phyloP scores from a whole-genome alignment of 2,329 filamentous ascomycete species.

The Hymenotorrendiella dingleyae region DNA sequence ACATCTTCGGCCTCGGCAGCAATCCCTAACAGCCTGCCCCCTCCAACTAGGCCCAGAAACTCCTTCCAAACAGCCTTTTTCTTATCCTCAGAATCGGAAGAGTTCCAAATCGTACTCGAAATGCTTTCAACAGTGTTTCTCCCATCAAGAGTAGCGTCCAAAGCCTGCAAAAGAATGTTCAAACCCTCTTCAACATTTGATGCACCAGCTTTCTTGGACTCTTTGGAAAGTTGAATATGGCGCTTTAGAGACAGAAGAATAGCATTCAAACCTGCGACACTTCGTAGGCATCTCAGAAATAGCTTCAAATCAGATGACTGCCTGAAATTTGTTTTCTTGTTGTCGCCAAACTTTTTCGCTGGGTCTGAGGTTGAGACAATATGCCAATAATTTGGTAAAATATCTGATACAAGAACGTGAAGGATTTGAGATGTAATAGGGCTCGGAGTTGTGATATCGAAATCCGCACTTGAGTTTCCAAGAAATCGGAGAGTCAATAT shows the following conservation, averaged over 20 bases:
- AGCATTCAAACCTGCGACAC: conserved; percentile 72
- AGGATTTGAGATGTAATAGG: conserved; percentile 70
- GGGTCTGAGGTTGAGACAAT: conserved; percentile 45
- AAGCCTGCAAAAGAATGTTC: conserved; percentile 36
- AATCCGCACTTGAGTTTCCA: conserved; percentile 31
- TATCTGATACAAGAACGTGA: conserved; percentile 66
- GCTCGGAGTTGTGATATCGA: conserved; percentile 56
- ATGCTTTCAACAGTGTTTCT: conserved; percentile 37
- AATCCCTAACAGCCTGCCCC: conserved; percentile 52
- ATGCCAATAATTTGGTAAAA: conserved; percentile 78
- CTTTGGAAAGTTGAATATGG: conserved; percentile 48
- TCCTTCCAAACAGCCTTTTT: conserved; percentile 58
- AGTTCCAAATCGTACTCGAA: conserved; percentile 37
- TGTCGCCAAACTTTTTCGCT: conserved; percentile 13
- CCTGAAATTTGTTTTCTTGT: conserved; percentile 22
- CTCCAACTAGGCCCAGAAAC: conserved; percentile 49
- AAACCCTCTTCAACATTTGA: conserved; percentile 31
- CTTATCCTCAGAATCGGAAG: conserved; percentile 33
- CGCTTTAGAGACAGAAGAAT: conserved; percentile 62
- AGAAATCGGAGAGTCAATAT: conserved; percentile 49
- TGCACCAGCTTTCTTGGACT: conserved; percentile 24
- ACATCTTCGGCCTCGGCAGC: conserved; percentile 47
- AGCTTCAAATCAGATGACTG: conserved; percentile 35
- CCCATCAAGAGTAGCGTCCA: conserved; percentile 38
- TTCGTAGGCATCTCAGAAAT: conserved; percentile 62